These are phyloP conservation scores for Edaphochlamys debaryana DNA, from an alignment of 139 green algal species.

Conservation along the genomic window DNA sequence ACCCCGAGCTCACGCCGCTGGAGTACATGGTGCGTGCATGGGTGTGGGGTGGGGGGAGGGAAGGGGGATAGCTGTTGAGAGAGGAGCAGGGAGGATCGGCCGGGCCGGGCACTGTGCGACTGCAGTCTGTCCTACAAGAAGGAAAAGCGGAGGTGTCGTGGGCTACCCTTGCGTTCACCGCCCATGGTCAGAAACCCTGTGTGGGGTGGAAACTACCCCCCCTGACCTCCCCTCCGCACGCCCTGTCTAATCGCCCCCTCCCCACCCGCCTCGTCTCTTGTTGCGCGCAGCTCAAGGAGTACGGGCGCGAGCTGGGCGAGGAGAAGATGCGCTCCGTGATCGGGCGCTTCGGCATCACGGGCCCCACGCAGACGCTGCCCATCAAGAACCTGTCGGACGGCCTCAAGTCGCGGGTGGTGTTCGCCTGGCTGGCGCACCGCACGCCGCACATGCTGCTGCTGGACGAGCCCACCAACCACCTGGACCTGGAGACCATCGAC, in stretches of 20 bases:
- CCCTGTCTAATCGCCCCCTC: no score
- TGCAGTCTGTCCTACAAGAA: no score
- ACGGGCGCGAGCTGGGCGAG: constrained; percentile 53
- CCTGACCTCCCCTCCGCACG: no score
- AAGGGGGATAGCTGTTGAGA: not conserved
- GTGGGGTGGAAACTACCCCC: no score
- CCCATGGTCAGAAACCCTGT: no score
- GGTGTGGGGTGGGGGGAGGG: not conserved
- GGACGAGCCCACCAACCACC: constrained; percentile 71
- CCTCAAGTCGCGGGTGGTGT: constrained; percentile 91
- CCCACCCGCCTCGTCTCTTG: no score
- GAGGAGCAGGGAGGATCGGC: not conserved
- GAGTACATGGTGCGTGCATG: constrained; percentile 73
- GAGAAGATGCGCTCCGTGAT: constrained; percentile 83
- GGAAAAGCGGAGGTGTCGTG: no score
- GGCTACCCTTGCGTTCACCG: no score
- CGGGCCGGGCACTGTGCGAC: no score
- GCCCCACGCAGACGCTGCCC: constrained; percentile 71
- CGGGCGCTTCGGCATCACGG: constrained; percentile 84
- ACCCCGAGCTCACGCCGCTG: constrained; percentile 76
- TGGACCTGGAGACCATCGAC: constrained; percentile 98
- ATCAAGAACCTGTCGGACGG: constrained; percentile 92
- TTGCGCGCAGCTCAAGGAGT: constrained; percentile 67
- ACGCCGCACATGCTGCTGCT: constrained; percentile 53
- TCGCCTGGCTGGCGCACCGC: constrained; percentile 87